Base-by-base conservation (phyloP, 495 filamentous ascomycete genomes). In the Talaromyces trachyspermus region DNA sequence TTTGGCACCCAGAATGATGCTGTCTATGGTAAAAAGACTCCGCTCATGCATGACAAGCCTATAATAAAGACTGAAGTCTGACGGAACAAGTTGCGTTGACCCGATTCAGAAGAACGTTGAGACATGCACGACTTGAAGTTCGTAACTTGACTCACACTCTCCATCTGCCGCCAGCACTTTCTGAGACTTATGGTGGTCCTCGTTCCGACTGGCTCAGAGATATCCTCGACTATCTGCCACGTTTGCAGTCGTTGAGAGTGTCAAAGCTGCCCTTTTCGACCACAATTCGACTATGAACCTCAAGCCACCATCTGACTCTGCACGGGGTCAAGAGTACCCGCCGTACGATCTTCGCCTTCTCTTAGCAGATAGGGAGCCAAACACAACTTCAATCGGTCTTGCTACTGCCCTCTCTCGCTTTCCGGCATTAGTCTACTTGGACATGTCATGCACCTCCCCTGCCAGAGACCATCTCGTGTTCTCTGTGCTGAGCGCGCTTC, bases 131-230 rank as follows among this genome's bases (percentile, higher is more conserved):
- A 18, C 57, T 64, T 37, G 65, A 70, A 44, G 75, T 83, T 15
- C 63, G 79, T 20, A 64, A 70, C 35, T 58, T 81, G 24, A 82
- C 78, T 11, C 81, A 83, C 54, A 85, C 81, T 0, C 69, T 85
- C 26, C 78, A 84, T 60, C 66, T 85, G n/a, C 80, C 80, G 10
- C 80, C 81, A 11, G 80, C 81, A 14, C 65, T 81, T 19, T 78
- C 78, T 5, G 81, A 85, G 55, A 74, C 83, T 35, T 85, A 82
- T 60, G 78, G 73, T 50, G 76, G 78, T 10, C 78, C 79, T 4
- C 75, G 77, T 46, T 66, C 69, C 9, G 75, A 71, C 41, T 85
- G 81, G 81, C 64, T 85, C 15, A 65, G 72, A 39, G 79, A 85
- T 48, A 68, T 84, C 22, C 66, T 85, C 12, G 75, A 79, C 27